Evolutionary conservation across 2,329 filamentous ascomycete species (phyloP).

Genomic region (Aspergillus candidus): DNA sequence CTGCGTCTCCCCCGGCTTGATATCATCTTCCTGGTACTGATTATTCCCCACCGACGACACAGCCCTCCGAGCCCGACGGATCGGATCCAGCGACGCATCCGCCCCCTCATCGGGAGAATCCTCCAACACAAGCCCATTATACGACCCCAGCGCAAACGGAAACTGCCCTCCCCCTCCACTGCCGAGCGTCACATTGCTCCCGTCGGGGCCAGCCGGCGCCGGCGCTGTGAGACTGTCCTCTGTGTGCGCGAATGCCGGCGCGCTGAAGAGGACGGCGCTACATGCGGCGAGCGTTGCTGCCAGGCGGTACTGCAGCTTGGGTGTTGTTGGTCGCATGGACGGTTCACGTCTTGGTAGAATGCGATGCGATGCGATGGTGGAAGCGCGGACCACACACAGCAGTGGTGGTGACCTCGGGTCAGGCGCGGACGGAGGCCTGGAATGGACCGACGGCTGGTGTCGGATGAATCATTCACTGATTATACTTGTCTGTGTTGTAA

Average conservation of each 20-base stretch:
- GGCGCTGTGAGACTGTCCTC: conserved; percentile 49
- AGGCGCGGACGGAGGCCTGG: neutral
- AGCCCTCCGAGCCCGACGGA: conserved; percentile 50
- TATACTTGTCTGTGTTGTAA: neutral
- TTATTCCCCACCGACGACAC: conserved; percentile 59
- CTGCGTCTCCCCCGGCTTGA: conserved; percentile 57
- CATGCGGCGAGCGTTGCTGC: conserved; percentile 59
- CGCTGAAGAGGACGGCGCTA: conserved; percentile 54
- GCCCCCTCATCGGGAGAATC: conserved; percentile 26
- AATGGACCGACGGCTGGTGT: no score
- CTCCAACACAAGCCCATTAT: conserved; percentile 26
- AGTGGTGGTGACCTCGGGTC: no score
- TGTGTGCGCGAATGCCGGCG: conserved; percentile 50
- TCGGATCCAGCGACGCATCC: conserved; percentile 40
- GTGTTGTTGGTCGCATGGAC: conserved; percentile 49
- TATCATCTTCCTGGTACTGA: conserved; percentile 52
- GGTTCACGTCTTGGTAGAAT: conserved; percentile 3
- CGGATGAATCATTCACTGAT: neutral
- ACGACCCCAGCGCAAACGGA: conserved; percentile 22
- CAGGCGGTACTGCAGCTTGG: conserved; percentile 65
- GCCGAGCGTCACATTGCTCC: conserved; percentile 44
- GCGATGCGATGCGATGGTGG: neutral
- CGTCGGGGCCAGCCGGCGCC: conserved; percentile 26
- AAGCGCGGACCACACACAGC: no score
- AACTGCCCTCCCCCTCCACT: conserved; percentile 22